Evolutionary conservation across 768 basidiomycete species (phyloP).

Genomic region (Rhizopogon vesiculosus): DNA sequence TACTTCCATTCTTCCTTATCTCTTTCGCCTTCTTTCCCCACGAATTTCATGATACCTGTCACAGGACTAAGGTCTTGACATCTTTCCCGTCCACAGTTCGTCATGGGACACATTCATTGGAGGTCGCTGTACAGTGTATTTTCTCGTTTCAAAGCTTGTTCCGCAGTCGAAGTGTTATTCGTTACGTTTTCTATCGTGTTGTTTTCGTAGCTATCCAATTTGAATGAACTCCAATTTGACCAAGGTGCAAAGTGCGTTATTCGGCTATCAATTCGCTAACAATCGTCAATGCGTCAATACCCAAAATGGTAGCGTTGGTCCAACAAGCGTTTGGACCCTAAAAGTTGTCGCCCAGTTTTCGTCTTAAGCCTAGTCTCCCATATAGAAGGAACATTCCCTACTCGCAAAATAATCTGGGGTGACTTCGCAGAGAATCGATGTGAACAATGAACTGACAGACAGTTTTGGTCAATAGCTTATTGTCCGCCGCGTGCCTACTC

Average conservation of each 20-base stretch:
- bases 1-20: not conserved
- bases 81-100: too few relatives aligned
- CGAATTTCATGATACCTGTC: not conserved
- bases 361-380: not conserved
- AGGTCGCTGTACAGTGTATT: too few relatives aligned
- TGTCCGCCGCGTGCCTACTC: not conserved
- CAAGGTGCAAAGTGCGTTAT: not conserved
- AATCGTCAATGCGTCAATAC: not conserved
- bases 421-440: too few relatives aligned
- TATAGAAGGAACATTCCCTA: too few relatives aligned
- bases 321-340: not conserved
- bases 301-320: not conserved
- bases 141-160: not conserved
- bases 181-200: not conserved
- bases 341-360: not conserved
- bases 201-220: not conserved
- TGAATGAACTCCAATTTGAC: not conserved
- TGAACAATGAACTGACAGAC: not conserved
- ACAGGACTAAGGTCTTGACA: not conserved
- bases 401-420: too few relatives aligned
- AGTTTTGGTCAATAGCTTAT: slow-evolving; percentile 11
- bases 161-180: not conserved
- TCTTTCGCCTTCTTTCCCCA: not conserved
- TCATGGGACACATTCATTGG: not conserved
- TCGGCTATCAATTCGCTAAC: not conserved